Base-by-base conservation (phyloP, 768 basidiomycete genomes). In the Lentinula lateritia region DNA sequence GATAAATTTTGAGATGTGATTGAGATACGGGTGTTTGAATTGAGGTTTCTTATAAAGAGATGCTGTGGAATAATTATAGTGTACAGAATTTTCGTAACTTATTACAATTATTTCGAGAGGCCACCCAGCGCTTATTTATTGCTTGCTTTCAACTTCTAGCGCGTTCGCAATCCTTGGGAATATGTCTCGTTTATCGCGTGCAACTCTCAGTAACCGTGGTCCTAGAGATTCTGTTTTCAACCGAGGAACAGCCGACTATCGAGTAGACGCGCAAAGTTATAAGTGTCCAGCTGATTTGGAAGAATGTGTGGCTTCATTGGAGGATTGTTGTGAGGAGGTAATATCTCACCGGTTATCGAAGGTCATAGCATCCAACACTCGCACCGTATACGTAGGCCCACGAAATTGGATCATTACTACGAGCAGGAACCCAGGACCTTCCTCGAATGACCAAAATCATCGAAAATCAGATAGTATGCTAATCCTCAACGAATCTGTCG, bases 271-370 rank as follows among this genome's bases (percentile, higher is more conserved):
- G 5, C 80, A 87, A 41, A 63, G 82, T 84, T 0, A 78, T 81
- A 41, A 43, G 61, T 92, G 89, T 67, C 89, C 89, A 3, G 88
- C 85, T 0, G 84, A 84, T 71, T 76, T 92, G 16, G 80, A 80
- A 57, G 90, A 91, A 72, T 91, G 90, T 67, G 90, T 92, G 4
- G 75, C 81, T 65, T 86, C 87, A 0, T 84, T 92, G 82, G 88
- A 91, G 66, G 88, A 90, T 65, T 91, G 90, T 66, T 92, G 89
- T 67, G 87, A 90, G 70, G 87, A 91, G 84, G 74, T 63, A 42
- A 28, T 4, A 32, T 62, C 36, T 42, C n/a, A 15, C 36, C 10
- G 32, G 38, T 16, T 42, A 38, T n/a, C 42, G 42, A 20, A 60
- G 50, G 28, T 43, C n/a, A 16, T 15, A 42, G 53, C 2, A 43